These are phyloP conservation scores for Neurospora africana DNA, from an alignment of 495 filamentous ascomycete species.

Conservation along the genomic window DNA sequence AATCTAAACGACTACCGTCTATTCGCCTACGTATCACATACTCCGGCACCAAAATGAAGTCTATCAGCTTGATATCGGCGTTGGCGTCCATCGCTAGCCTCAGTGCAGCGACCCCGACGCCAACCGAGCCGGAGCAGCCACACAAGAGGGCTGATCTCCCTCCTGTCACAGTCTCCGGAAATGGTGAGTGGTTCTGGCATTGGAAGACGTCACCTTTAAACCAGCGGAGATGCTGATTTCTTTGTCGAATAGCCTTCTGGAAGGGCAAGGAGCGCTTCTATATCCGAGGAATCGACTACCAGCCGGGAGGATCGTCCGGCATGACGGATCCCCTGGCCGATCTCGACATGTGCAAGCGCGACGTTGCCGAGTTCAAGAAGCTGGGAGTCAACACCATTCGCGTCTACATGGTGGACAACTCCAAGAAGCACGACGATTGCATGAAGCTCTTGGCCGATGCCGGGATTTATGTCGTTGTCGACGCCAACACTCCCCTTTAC, in stretches of 20 bases:
- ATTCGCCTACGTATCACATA: background rate
- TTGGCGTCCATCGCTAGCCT: conserved; percentile 44
- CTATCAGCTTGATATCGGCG: conserved; percentile 31
- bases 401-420: conserved; percentile 90
- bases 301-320: conserved; percentile 78
- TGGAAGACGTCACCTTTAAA: background rate
- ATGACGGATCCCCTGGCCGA: conserved; percentile 74
- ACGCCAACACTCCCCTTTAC: conserved; percentile 52
- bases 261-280: conserved; percentile 77
- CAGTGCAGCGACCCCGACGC: conserved; percentile 47
- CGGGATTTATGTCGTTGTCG: conserved; percentile 85
- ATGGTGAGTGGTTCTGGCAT: conserved; percentile 23
- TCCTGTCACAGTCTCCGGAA: conserved; percentile 36
- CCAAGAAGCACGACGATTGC: conserved; percentile 68
- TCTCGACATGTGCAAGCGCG: conserved; percentile 58
- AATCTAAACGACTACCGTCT: background rate
- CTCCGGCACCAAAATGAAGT: conserved; percentile 7
- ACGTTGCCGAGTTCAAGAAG: conserved; percentile 73
- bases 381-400: conserved; percentile 86
- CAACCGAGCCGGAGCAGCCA: conserved; percentile 46
- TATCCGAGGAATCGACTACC: conserved; percentile 90
- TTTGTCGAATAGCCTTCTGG: conserved; percentile 62
- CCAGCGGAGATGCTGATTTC: background rate
- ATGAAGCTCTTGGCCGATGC: conserved; percentile 73
- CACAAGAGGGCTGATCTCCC: conserved; percentile 33